Evolutionary conservation across 164 flowering plant species (phyloP).

Genomic region (Tetrastigma voinierianum): DNA sequence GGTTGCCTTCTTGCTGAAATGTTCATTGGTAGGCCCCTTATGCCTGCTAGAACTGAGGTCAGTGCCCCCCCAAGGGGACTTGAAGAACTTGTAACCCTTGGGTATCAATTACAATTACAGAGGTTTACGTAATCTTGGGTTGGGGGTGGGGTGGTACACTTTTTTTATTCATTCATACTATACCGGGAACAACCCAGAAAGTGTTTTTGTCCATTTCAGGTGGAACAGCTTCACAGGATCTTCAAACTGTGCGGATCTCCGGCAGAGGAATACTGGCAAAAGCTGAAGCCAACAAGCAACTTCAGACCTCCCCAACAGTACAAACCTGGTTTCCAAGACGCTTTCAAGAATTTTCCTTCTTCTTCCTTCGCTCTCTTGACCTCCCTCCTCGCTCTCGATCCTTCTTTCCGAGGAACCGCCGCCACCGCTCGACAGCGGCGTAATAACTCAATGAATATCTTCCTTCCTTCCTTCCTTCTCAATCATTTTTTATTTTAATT

Average conservation of each 20-base stretch:
- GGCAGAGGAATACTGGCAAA: constrained; percentile 44
- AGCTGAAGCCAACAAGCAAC: constrained; percentile 35
- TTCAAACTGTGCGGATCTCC: constrained; percentile 57
- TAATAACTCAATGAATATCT: constrained; percentile 10
- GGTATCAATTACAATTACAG: too few species aligned
- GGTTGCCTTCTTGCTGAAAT: constrained; percentile 76
- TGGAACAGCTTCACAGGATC: constrained; percentile 51
- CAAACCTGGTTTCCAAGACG: constrained; percentile 32
- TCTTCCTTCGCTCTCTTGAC: constrained; percentile 36
- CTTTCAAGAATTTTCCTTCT: constrained; percentile 28
- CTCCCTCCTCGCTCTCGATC: constrained; percentile 42
- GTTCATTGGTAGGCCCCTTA: constrained; percentile 60
- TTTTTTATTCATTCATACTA: too few species aligned
- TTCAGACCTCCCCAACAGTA: constrained; percentile 43
- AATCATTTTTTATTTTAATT: neutral
- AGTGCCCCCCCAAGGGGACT: too few species aligned
- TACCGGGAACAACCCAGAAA: too few species aligned
- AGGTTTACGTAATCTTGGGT: too few species aligned
- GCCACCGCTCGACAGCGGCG: constrained; percentile 41
- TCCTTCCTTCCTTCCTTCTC: neutral
- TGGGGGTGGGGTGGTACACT: too few species aligned
- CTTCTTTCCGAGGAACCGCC: constrained; percentile 39
- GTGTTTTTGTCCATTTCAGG: constrained; percentile 35
- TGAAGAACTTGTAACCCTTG: too few species aligned
- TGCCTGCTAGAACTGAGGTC: constrained; percentile 82